Evolutionary conservation across 2,329 filamentous ascomycete species (phyloP), one percentile per base, ranked within the genome.

Genomic region (Hypoxylon sp.): DNA sequence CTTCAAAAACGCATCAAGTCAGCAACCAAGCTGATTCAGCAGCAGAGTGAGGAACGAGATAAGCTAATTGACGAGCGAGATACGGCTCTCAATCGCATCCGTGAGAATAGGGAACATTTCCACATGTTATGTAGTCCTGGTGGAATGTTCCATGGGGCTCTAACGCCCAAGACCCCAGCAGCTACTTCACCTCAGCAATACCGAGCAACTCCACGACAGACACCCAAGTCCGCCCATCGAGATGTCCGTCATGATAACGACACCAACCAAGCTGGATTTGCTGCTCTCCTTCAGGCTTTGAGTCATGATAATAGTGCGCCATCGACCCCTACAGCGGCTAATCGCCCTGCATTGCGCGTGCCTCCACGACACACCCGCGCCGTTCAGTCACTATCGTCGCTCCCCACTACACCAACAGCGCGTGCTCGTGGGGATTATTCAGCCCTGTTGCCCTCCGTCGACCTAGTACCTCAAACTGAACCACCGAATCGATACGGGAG

Each of bases 81-180:
- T 41, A 86, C 93, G 77, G 84, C 98, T 55, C 88, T 94, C 64
- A 92, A 90, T 68, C 90, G 95, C 19, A 97, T 98, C 70, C 89
- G 92, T 45, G 93, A 97, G 78, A 97, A 97, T 76, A 86, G 95
- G 68, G 92, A 97, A 76, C 94, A 97, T 75, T 90, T 97, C 73
- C 92, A 93, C 64, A 86, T 87, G 75, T 87, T 97, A 52, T 90
- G 92, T 75, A 91, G 92, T 73, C 92, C 93, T 1, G 91, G 91
- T 13, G 89, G 88, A 55, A 87, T 88, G 34, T 89, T 89, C 61
- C 87, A 91, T 66, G 82, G 87, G 63, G 84, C 89, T 63, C 80
- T 90, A 65, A 89, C 88, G 1, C 89, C 90, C 70, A 81, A 85
- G 81, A 79, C 84, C 69, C 78, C 86, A 74, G 72, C 77, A 30